phyloP scores from a whole-genome alignment of 2,329 filamentous ascomycete genomes.

The Fusarium nisikadoi region DNA sequence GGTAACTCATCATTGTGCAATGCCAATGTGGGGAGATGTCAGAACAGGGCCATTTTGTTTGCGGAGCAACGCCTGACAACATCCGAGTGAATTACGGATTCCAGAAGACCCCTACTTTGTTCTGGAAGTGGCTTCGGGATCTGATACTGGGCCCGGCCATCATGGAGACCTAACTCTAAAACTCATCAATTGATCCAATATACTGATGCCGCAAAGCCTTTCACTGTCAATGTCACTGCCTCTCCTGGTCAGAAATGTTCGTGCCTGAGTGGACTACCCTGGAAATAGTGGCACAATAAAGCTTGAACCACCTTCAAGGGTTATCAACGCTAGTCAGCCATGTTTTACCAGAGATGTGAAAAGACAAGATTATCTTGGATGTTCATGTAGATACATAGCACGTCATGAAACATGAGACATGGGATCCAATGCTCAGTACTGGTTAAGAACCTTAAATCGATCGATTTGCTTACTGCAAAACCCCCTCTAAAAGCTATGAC shows the following conservation, averaged over 20 bases:
- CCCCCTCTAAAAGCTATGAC: background rate
- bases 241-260: background rate
- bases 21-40: constrained; percentile 4
- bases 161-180: background rate
- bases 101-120: background rate
- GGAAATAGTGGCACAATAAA: background rate
- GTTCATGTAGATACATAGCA: background rate
- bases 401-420: background rate
- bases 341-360: background rate
- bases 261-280: background rate
- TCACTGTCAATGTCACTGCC: background rate
- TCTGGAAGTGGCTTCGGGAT: constrained; percentile 20
- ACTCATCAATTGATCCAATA: background rate
- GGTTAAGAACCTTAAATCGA: background rate
- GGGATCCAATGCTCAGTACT: background rate
- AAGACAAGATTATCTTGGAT: background rate
- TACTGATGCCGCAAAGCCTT: background rate
- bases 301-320: background rate
- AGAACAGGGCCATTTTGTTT: background rate
- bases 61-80: constrained; percentile 5
- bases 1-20: background rate
- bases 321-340: background rate
- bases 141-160: constrained; percentile 4
- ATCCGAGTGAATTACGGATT: background rate
- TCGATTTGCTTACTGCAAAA: background rate